Percentiles rank a stretch among this genome's conserved stretches.
Evolutionary conservation across 768 basidiomycete species (phyloP).

Genomic region (Panus rudis): DNA sequence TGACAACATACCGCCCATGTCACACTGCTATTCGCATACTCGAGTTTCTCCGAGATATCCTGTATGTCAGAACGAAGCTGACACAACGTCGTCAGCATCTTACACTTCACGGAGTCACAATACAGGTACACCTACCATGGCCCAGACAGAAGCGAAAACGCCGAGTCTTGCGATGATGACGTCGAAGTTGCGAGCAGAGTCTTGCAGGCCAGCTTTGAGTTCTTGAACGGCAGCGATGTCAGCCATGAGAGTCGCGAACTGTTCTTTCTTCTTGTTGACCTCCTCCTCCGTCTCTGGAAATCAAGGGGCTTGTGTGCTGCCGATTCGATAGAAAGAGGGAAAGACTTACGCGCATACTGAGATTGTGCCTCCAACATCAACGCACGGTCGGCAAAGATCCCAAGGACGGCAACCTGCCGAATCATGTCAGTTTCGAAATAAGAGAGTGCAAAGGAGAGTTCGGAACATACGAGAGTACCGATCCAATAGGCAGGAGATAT

Average conservation of each 20-base stretch:
- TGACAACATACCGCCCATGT: neutral
- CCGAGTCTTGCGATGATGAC: neutral
- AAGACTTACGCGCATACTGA: too few relatives aligned
- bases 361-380: too few relatives aligned
- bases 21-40: neutral
- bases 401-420: neutral
- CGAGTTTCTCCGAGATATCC: neutral
- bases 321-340: too few relatives aligned
- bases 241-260: too few relatives aligned
- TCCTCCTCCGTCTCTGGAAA: too few relatives aligned
- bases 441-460: too few relatives aligned
- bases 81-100: too few relatives aligned
- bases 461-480: neutral
- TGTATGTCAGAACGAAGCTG: neutral
- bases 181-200: neutral
- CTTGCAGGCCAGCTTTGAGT: neutral
- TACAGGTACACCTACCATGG: neutral
- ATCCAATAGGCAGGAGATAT: neutral
- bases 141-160: neutral
- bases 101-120: neutral
- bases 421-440: too few relatives aligned
- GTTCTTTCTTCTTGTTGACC: too few relatives aligned
- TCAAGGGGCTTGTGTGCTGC: too few relatives aligned
- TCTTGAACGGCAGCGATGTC: neutral
- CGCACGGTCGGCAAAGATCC: neutral